Base-by-base conservation (phyloP, 2,329 filamentous ascomycete genomes). In the Cucurbitaria berberidis region DNA sequence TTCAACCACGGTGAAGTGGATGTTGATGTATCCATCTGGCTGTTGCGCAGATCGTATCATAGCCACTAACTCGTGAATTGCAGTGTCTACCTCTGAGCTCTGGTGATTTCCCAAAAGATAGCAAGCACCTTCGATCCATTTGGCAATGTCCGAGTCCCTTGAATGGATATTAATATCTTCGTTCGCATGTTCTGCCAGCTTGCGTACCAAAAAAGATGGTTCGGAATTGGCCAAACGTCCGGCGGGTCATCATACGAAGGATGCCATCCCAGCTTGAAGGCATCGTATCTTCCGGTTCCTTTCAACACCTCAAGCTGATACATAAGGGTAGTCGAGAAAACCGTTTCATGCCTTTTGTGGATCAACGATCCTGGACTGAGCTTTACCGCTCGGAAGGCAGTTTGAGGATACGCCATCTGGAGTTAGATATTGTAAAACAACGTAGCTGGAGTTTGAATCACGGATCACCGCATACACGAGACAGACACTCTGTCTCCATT, bases 51-150 rank as follows among this genome's bases (percentile, higher is more conserved):
- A 69, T 7, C 78, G 64, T 10, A 87, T 85, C 80, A 84, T 86
- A 0, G 77, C 74, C 0, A 85, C 83, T n/a, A 87, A 67, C 49
- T 87, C 82, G 26, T 79, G 68, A 0, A 86, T 76, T 0, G 84
- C 82, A 1, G 67, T 68, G 48, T 82, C 78, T 46, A 86, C 72
- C 38, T 81, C 76, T 0, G 69, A 64, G 51, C 83, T 76, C 16
- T 78, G 70, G 13, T 77, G 57, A 39, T 76, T 69, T 24, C 61
- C 64, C 8, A 84, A 70, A 58, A 84, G 80, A 57, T 87, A 86
- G 55, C 83, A 86, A 3, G 83, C 84, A 0, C 81, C 84, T 69
- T 87, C 85, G 45, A 86, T 84, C 82, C 84, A 86, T 69, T 87
- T 87, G 10, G 78, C 84, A 18, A 84, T 68, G 65, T 82, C 80